Base-by-base conservation (phyloP, 129 eudicot genomes). In the Arctium lappa region DNA sequence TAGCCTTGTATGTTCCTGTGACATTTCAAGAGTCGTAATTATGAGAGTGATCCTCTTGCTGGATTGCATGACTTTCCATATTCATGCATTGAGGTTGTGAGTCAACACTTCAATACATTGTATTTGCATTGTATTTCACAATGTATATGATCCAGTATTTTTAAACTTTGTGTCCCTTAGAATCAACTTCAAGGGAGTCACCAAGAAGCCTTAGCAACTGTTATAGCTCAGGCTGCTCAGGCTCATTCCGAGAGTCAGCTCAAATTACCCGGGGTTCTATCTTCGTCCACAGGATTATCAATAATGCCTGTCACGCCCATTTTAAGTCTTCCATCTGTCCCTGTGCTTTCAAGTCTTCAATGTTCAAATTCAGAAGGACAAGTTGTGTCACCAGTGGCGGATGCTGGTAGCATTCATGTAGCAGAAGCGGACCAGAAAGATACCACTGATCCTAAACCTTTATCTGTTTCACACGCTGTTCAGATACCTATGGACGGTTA, bases 401-500 rank as follows among this genome's bases (percentile, higher is more conserved):
- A 85, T 12, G 15, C 73, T 65, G 81, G 29, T 73, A 74, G 66
- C 31, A 22, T 42, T 22, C 37, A 77, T 73, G 8, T 75, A 46
- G 9, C 77, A 27, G 85, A 76, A 42, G 66, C 3, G 70, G 73
- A 76, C 1, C 79, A 80, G 75, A 69, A 82, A 18, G 83, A 73
- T 31, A 33, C 76, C 62, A 70, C 75, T 7, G 50, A 66, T 62
- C 77, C 72, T 4, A 86, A 66, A 63, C 33, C 71, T 38, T 63
- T 39, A 76, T 76, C 88, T 63, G 87, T 22, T 22, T 22, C 27
- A 22, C 27, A 22, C 27, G 27, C 27, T 22, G 27, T 75, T 30
- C 85, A 80, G 88, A 86, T 80, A 44, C 91, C 88, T 30, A 36
- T 73, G 27, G 97, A 94, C 50, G 94, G 91, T 30, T 94, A 87